phyloP scores from a whole-genome alignment of 1,284 basidiomycete genomes.

The Boletus subluridellus region DNA sequence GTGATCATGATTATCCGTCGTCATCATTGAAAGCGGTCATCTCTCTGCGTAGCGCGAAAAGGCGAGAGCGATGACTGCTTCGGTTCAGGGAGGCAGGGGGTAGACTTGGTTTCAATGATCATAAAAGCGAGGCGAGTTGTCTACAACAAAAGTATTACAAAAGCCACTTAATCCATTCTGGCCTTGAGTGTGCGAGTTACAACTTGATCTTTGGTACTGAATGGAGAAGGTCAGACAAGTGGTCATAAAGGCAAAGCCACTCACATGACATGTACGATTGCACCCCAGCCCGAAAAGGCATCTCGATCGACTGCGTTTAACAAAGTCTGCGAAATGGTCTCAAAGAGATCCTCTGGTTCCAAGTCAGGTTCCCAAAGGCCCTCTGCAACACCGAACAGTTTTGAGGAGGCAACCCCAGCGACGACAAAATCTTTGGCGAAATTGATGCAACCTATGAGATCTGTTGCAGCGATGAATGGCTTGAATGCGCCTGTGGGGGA shows the following conservation, averaged over 20 bases:
- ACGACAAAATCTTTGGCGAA: constrained; percentile 98
- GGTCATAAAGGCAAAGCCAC: constrained; percentile 35
- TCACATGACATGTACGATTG: constrained; percentile 93
- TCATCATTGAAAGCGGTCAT: not conserved
- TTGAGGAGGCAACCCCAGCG: constrained; percentile 88
- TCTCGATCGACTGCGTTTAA: constrained; percentile 96
- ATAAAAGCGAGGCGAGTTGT: constrained; percentile 5
- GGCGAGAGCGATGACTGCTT: not conserved
- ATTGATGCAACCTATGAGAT: constrained; percentile 95
- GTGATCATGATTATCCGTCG: too few relatives aligned
- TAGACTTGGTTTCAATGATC: not conserved
- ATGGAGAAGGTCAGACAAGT: constrained; percentile 14
- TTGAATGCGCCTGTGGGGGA: constrained; percentile 72
- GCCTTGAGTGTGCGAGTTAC: constrained; percentile 83
- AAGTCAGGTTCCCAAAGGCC: constrained; percentile 98
- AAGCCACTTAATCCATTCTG: constrained; percentile 76
- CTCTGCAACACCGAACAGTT: constrained; percentile 97
- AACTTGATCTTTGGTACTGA: constrained; percentile 82
- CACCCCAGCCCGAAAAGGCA: constrained; percentile 97
- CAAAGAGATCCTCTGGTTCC: constrained; percentile 95
- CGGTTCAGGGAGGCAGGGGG: not conserved
- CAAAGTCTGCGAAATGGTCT: constrained; percentile 96
- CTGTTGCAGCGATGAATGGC: constrained; percentile 95
- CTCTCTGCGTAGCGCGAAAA: not conserved
- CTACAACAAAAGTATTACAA: constrained; percentile 20